A percentile compares a stretch with the other conserved stretches of the same genome.
phyloP scores from a whole-genome alignment of 441 rosid species.

The Erodium texanum region DNA sequence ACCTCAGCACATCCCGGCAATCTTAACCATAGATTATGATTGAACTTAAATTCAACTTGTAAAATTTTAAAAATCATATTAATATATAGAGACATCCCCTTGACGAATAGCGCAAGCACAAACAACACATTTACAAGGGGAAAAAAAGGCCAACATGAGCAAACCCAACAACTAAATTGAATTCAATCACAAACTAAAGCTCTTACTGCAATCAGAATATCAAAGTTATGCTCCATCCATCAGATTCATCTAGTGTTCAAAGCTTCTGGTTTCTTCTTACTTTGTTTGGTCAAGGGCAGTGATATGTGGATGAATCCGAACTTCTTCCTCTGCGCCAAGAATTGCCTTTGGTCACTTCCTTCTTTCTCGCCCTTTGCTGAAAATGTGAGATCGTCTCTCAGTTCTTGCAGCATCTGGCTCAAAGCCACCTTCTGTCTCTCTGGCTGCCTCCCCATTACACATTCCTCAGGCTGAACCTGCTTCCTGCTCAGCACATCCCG shows the following conservation, averaged over 20 bases:
- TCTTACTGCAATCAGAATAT: neutral
- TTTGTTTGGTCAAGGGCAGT: conserved; percentile 62
- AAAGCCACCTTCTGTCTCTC: conserved; percentile 56
- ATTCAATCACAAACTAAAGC: neutral
- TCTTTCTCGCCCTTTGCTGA: conserved; percentile 38
- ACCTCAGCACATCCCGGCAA: too few species aligned
- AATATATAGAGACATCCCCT: too few species aligned
- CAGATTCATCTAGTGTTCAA: conserved; percentile 24
- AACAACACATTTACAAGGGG: conserved; percentile 1
- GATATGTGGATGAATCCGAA: conserved; percentile 87
- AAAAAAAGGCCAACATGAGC: neutral
- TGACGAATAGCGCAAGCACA: conserved; percentile 1
- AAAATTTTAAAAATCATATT: too few species aligned
- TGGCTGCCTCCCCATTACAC: conserved; percentile 31
- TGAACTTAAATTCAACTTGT: too few species aligned
- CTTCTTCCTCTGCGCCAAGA: conserved; percentile 58
- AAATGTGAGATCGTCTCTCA: conserved; percentile 53
- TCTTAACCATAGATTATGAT: too few species aligned
- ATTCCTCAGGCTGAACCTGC: conserved; percentile 48
- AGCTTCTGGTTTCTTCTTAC: conserved; percentile 52
- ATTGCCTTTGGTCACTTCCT: conserved; percentile 44
- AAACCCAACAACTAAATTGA: neutral
- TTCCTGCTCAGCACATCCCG: conserved; percentile 70
- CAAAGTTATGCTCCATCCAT: neutral
- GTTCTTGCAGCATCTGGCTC: conserved; percentile 77